These are phyloP conservation scores for Gossypium sturtianum DNA, from an alignment of 345 rosid genomes.

Conservation along the genomic window DNA sequence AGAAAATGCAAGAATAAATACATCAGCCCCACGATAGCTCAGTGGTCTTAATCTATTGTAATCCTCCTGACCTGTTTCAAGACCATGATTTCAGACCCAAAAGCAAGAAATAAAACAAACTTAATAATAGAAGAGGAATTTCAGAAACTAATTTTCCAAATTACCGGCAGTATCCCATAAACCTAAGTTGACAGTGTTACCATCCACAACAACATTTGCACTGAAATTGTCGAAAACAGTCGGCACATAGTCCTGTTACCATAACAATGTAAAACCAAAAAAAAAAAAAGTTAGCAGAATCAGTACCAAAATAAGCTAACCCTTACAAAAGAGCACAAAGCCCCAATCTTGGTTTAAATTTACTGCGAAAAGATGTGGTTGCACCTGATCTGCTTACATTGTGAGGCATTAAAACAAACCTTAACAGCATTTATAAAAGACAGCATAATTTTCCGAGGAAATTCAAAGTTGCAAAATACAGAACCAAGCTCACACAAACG, in stretches of 20 bases:
- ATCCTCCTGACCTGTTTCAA: constrained; percentile 80
- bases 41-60: constrained; percentile 80
- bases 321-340: not conserved
- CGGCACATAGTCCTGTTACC: constrained; percentile 84
- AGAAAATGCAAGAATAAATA: constrained; percentile 92
- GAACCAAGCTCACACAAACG: not conserved
- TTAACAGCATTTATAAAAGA: not conserved
- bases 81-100: constrained; percentile 10
- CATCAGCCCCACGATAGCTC: constrained; percentile 91
- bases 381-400: constrained; percentile 4
- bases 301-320: not conserved
- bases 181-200: constrained; percentile 85
- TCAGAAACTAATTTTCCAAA: constrained; percentile 3
- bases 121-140: not conserved
- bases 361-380: not conserved
- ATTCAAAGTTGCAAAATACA: not conserved
- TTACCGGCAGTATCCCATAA: constrained; percentile 98
- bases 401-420: not conserved
- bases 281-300: not conserved
- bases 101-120: not conserved
- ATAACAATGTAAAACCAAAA: constrained; percentile 13
- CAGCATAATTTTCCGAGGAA: not conserved
- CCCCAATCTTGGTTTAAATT: not conserved
- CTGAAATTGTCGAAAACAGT: constrained; percentile 97
- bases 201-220: constrained; percentile 95